Evolutionary conservation across 116 monocot species (phyloP), one percentile per base, ranked within the genome.

Genomic region (Trichopus zeylanicus): DNA sequence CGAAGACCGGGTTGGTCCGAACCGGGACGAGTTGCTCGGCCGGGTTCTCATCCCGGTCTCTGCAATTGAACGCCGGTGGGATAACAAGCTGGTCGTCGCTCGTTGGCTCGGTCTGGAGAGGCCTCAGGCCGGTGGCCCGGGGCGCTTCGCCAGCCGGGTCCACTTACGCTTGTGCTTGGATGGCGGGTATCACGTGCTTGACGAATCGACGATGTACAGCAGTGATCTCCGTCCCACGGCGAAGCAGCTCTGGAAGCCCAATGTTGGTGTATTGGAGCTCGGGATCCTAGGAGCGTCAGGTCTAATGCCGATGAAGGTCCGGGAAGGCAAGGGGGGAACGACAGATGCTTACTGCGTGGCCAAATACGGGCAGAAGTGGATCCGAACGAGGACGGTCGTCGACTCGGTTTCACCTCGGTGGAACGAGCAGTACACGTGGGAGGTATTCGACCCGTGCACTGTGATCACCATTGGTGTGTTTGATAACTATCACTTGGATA

Each of bases 391-490:
- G 19, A 86, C 91, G 0, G 70, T 83, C 13, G 37, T 86, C 26
- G 77, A 86, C 32, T 76, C 76, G 0, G 26, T 78, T 2, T 63
- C 60, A 27, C 91, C 91, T 2, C 61, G 69, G 11, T 91, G 82
- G 82, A 91, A 91, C 60, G 91, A 91, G 67, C 91, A 91, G 75
- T 86, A 91, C 79, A 85, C 82, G 2, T 91, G 91, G 91, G 91
- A 91, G 68, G 86, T 91, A 15, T 82, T 64, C 27, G 90, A 90
- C 32, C 90, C 85, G 0, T 81, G 76, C 53, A 85, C 90, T 8
- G 82, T 85, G 27, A 57, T 91, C 76, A 91, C 91, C 5, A 60
- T 91, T 39, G 91, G 82, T 16, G 80, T 83, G n/a, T 91, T 91
- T 67, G 86, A 86, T 71, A 91, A 91, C 32, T 77, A 62, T 67